Evolutionary conservation across 75 land plant genomes (phyloP), one percentile per base, ranked within the genome.

Genomic region (Cryptomeria japonica): DNA sequence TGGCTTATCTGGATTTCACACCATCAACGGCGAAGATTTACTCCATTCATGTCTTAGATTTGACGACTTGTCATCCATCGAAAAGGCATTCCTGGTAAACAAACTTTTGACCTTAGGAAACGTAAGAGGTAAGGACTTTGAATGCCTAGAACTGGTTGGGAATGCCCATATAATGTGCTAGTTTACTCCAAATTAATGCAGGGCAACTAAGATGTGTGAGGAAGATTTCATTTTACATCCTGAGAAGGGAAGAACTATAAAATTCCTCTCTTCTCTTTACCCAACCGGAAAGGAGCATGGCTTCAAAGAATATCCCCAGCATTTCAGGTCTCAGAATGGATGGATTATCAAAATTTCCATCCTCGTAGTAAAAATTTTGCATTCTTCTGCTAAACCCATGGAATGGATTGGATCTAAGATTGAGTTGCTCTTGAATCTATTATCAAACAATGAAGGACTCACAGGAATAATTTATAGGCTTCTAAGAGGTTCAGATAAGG

Each of bases 311-410:
- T 80, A 70, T 42, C 51, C 68, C 41, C 75, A 87, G 53, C 72
- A 61, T 31, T 7, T 37, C 37, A 51, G 34, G 11, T 31, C 37
- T 31, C 38, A 89, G 16, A 73, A 44, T 44, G 0, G 91, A 32
- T 95, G 95, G 97, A 90, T 94, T n/a, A 89, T 91, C 19, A 41
- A 88, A 38, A 90, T 93, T 1, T 93, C 96, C 39, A 86, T 93
- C 39, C 38, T 96, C 25, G 80, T 86, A 0, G 37, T 94, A 93
- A 80, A 91, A 8, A 3, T 44, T 44, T 44, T 44, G 4, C 47
- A 44, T 44, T 44, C 3, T 44, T 1, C 4, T 1, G 47, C 47
- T 3, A 44, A 44, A 44, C 47, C 47, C 0, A 44, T 44, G 47
- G 9, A 4, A 44, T 5, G 47, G 47, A 44, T 44, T 44, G 47